Conservation (phyloP, 2,329 filamentous ascomycete genomes). For the Hypoxylon sp. region DNA sequence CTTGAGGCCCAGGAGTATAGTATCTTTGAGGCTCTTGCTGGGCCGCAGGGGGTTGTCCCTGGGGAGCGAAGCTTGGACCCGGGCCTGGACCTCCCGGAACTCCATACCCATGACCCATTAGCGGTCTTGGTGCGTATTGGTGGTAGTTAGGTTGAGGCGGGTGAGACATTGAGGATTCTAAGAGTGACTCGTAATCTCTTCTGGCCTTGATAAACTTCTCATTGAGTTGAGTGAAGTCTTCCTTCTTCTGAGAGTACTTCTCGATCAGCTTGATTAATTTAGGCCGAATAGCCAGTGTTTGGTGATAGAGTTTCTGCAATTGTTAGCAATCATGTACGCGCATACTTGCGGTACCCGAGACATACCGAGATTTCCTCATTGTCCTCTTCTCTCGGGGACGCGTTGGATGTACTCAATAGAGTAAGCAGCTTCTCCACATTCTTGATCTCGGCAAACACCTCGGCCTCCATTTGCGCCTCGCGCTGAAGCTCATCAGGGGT, state of each 20-base stretch:
- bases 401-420: constrained; percentile 87
- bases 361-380: constrained; percentile 94
- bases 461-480: constrained; percentile 93
- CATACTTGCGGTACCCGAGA: constrained; percentile 12
- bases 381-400: constrained; percentile 84
- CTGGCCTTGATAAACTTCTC: constrained; percentile 99
- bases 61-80: constrained; percentile 57
- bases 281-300: constrained; percentile 91
- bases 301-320: constrained; percentile 82
- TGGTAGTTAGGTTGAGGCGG: constrained; percentile 85
- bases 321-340: constrained; percentile 51
- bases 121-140: constrained; percentile 71
- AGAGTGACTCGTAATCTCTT: constrained; percentile 93
- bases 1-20: constrained; percentile 72
- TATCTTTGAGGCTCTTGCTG: constrained; percentile 75
- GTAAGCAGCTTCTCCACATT: constrained; percentile 81
- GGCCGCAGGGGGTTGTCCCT: constrained; percentile 56
- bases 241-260: constrained; percentile 99
- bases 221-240: constrained; percentile 98
- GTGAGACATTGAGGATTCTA: constrained; percentile 97
- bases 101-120: constrained; percentile 61
- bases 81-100: constrained; percentile 50
- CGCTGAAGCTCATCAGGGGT: constrained; percentile 94
- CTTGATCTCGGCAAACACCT: constrained; percentile 75
- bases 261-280: constrained; percentile 98